Conservation (phyloP, 2,329 filamentous ascomycete genomes). For the Zymoseptoria brevis region DNA sequence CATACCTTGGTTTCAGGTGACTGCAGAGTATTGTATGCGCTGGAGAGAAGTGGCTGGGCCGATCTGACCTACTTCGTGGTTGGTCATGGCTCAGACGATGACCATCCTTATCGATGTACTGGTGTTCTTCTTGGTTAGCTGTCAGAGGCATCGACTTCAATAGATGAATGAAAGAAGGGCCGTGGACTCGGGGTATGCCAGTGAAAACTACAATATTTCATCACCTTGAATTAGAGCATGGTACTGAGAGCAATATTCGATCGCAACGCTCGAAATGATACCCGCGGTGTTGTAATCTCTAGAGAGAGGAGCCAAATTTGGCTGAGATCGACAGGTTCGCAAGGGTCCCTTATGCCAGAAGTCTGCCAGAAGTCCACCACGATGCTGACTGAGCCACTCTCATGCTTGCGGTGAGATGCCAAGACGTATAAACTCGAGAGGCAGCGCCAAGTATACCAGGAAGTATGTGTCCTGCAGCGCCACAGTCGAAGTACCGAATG, state of each 20-base stretch:
- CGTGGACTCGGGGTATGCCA: background rate
- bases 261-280: background rate
- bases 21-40: background rate
- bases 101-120: background rate
- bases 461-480: background rate
- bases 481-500: background rate
- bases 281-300: background rate
- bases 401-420: background rate
- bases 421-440: background rate
- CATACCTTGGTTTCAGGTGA: background rate
- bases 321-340: background rate
- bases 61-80: background rate
- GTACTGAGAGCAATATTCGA: background rate
- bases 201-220: background rate
- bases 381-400: background rate
- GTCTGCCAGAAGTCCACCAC: background rate
- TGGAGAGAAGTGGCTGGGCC: background rate
- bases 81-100: background rate
- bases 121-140: background rate
- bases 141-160: background rate
- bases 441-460: background rate
- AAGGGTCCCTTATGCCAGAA: background rate
- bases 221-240: background rate
- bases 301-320: background rate
- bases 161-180: background rate